Conservation (phyloP, 208 protist genomes). For the Trypanosoma rangeli region DNA sequence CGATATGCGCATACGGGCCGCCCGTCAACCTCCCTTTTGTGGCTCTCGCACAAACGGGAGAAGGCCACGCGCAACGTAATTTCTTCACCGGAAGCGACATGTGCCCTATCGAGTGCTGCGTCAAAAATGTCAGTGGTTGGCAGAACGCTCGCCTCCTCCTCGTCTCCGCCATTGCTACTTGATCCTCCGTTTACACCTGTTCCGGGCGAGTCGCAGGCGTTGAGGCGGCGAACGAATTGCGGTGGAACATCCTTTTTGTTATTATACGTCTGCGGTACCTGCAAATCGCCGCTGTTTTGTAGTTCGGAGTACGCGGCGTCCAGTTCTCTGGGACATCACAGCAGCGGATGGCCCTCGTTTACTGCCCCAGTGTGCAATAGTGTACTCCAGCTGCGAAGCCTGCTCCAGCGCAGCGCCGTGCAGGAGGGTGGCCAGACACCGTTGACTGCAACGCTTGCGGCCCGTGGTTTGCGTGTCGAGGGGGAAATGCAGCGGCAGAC, state of each 20-base stretch:
- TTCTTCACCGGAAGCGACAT: not conserved
- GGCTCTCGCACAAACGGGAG: slow-evolving; percentile 2
- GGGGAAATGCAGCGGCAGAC: slow-evolving; percentile 43
- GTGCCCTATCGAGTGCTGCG: not conserved
- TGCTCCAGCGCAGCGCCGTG: slow-evolving; percentile 29
- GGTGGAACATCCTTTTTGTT: not conserved
- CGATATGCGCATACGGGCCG: slow-evolving; percentile 3
- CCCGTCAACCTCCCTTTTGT: not conserved
- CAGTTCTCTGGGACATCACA: slow-evolving; percentile 26
- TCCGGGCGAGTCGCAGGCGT: slow-evolving; percentile 20
- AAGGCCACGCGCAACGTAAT: not conserved
- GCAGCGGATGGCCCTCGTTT: slow-evolving; percentile 59
- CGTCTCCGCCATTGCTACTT: slow-evolving; percentile 28
- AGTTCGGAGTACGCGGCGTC: slow-evolving; percentile 15
- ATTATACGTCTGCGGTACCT: slow-evolving; percentile 38
- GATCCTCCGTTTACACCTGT: slow-evolving; percentile 59
- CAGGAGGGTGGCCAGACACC: slow-evolving; percentile 15
- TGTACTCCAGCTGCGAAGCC: slow-evolving; percentile 28
- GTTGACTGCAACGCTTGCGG: slow-evolving; percentile 19
- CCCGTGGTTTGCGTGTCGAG: slow-evolving; percentile 52
- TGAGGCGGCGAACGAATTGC: not conserved
- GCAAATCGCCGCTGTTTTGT: slow-evolving; percentile 34
- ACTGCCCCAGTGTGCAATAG: slow-evolving; percentile 3
- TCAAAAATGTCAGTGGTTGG: not conserved
- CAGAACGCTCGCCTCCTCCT: not conserved